These are phyloP conservation scores for Hirschioporus abietinus DNA, from an alignment of 768 basidiomycete genomes.

Conservation along the genomic window DNA sequence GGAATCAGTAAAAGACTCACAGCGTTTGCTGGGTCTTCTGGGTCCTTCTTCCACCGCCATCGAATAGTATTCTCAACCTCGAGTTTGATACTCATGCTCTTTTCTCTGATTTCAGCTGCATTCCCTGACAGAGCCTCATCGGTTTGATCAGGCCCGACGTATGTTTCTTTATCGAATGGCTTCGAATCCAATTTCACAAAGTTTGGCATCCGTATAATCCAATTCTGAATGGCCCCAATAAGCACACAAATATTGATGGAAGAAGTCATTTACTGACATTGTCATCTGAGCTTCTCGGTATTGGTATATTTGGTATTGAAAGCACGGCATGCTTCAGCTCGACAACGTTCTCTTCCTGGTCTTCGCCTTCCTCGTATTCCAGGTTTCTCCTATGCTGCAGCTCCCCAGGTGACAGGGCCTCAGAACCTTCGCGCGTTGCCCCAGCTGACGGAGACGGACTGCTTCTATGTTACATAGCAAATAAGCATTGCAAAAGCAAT, in stretches of 20 bases:
- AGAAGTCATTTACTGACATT: constrained; percentile 46
- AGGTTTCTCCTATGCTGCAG: constrained; percentile 55
- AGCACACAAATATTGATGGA: background rate
- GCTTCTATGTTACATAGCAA: constrained; percentile 28
- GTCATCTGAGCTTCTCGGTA: constrained; percentile 74
- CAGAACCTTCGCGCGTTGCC: constrained; percentile 53
- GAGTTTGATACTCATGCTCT: constrained; percentile 79
- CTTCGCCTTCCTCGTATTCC: constrained; percentile 80
- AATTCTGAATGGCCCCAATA: constrained; percentile 45
- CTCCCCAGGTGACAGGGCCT: constrained; percentile 59
- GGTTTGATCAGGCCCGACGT: constrained; percentile 78
- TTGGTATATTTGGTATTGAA: constrained; percentile 81
- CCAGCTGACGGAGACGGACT: constrained; percentile 27
- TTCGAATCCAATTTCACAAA: constrained; percentile 87
- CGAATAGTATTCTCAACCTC: constrained; percentile 92
- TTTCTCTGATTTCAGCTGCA: constrained; percentile 61
- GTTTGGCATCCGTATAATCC: constrained; percentile 92
- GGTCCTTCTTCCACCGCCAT: constrained; percentile 90
- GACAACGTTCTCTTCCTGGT: constrained; percentile 47
- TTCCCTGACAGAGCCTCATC: constrained; percentile 56
- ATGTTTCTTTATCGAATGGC: constrained; percentile 85
- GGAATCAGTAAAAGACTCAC: constrained; percentile 28
- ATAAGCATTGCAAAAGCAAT: constrained; percentile 10
- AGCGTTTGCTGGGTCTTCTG: constrained; percentile 62
- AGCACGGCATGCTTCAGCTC: constrained; percentile 64